These are phyloP conservation scores for Alternaria arbusti DNA, from an alignment of 2,329 filamentous ascomycete species.

Conservation along the genomic window DNA sequence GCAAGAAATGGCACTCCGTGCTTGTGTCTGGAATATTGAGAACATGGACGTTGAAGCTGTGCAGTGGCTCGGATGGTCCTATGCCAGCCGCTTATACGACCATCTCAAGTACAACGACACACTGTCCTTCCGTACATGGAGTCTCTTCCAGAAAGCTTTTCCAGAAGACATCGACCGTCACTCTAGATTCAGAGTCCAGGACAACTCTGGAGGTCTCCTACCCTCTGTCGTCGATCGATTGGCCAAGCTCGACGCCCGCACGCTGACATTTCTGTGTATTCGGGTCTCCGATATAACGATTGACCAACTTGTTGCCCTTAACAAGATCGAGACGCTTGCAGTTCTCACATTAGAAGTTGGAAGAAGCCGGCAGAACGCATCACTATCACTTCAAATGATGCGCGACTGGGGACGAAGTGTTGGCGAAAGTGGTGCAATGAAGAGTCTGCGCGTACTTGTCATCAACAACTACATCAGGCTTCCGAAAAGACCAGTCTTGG, in stretches of 20 bases:
- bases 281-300: conserved; percentile 9
- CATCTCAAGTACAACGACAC: conserved; percentile 22
- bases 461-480: conserved; percentile 14
- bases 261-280: conserved; percentile 29
- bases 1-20: conserved; percentile 24
- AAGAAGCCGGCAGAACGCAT: not conserved
- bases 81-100: conserved; percentile 22
- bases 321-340: conserved; percentile 24
- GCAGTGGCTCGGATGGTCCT: conserved; percentile 27
- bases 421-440: conserved; percentile 22
- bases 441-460: conserved; percentile 21
- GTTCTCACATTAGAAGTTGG: conserved; percentile 16
- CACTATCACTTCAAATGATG: conserved; percentile 9
- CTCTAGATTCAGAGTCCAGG: conserved; percentile 16
- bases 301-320: conserved; percentile 22
- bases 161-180: conserved; percentile 22
- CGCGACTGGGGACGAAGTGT: conserved; percentile 29
- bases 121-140: conserved; percentile 24
- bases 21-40: conserved; percentile 24
- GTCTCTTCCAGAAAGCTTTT: conserved; percentile 23
- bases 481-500: conserved; percentile 4
- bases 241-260: conserved; percentile 13
- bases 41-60: conserved; percentile 21
- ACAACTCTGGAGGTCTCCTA: conserved; percentile 3
- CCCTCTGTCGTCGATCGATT: conserved; percentile 21